Percentiles rank a stretch among this genome's conserved stretches.
These are phyloP conservation scores for Protomyces lactucae-debilis DNA, from an alignment of 1,139 yeast genomes.

Conservation along the genomic window DNA sequence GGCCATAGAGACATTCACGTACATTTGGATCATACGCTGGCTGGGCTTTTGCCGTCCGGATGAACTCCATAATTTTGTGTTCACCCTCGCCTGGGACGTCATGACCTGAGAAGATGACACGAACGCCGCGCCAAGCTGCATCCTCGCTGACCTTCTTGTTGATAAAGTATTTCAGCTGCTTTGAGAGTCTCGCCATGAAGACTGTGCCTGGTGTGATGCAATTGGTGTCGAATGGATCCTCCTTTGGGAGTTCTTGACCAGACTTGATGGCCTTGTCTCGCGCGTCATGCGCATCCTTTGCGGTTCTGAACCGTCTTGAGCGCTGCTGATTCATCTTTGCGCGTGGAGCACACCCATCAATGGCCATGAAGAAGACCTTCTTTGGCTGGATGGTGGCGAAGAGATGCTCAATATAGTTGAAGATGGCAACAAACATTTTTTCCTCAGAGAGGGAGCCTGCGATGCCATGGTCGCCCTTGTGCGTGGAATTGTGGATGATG, in stretches of 20 bases:
- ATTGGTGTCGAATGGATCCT: slow-evolving; percentile 69
- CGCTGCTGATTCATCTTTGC: slow-evolving; percentile 99
- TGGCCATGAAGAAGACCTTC: slow-evolving; percentile 89
- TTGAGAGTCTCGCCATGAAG: slow-evolving; percentile 85
- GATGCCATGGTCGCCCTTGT: slow-evolving; percentile 45
- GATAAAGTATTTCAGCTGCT: slow-evolving; percentile 80
- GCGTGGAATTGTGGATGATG: slow-evolving; percentile 89
- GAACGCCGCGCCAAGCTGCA: slow-evolving; percentile 83
- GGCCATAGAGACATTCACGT: slow-evolving; percentile 89
- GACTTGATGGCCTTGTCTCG: slow-evolving; percentile 57
- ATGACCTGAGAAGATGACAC: slow-evolving; percentile 85
- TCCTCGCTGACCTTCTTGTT: slow-evolving; percentile 81
- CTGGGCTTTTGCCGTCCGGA: slow-evolving; percentile 78
- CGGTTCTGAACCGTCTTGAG: slow-evolving; percentile 90
- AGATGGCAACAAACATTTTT: slow-evolving; percentile 87
- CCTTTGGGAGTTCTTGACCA: slow-evolving; percentile 59
- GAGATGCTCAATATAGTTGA: slow-evolving; percentile 88
- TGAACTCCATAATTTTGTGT: slow-evolving; percentile 63
- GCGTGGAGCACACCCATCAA: slow-evolving; percentile 98
- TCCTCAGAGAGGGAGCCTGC: slow-evolving; percentile 72
- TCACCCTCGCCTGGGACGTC: slow-evolving; percentile 99
- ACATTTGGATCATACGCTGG: slow-evolving; percentile 84
- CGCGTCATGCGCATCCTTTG: slow-evolving; percentile 79
- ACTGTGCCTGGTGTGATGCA: slow-evolving; percentile 99
- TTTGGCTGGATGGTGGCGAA: slow-evolving; percentile 83